A percentile compares a stretch with the other conserved stretches of the same genome.
phyloP scores from a whole-genome alignment of 2,329 filamentous ascomycete genomes.

The Fusarium sulawesiense region DNA sequence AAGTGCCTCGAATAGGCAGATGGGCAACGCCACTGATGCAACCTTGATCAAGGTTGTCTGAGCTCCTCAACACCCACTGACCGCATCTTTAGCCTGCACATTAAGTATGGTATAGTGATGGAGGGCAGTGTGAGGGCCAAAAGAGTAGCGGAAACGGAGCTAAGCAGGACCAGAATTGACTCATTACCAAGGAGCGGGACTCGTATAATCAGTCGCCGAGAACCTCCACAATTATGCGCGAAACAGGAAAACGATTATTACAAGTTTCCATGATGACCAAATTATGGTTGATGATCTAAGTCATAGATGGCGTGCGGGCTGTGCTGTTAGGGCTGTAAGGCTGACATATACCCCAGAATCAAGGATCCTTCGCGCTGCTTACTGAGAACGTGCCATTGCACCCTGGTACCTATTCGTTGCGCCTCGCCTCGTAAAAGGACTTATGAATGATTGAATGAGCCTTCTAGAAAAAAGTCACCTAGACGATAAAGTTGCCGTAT shows the following conservation, averaged over 20 bases:
- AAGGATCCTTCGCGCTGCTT: conserved; percentile 35
- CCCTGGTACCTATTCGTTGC: conserved; percentile 7
- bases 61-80: conserved; percentile 10
- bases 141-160: conserved; percentile 25
- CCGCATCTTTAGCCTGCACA: conserved; percentile 18
- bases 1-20: conserved; percentile 33
- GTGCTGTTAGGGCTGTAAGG: conserved; percentile 46
- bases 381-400: conserved; percentile 23
- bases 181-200: conserved; percentile 24
- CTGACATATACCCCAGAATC: conserved; percentile 44
- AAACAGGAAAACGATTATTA: conserved; percentile 23
- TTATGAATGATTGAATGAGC: conserved; percentile 7
- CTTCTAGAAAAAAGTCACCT: conserved; percentile 22
- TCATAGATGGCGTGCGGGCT: conserved; percentile 11
- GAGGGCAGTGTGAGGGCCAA: conserved; percentile 10
- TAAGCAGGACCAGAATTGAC: conserved; percentile 28
- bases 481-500: background rate
- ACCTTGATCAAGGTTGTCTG: conserved; percentile 21
- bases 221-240: conserved; percentile 13
- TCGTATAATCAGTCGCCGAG: conserved; percentile 11
- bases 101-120: conserved; percentile 9
- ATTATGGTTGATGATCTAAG: conserved; percentile 23
- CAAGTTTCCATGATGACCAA: conserved; percentile 15
- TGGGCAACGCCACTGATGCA: conserved; percentile 22
- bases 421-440: background rate